Percentiles rank a stretch among this genome's conserved stretches.
Conservation (phyloP, 768 basidiomycete genomes). For the Rhodotorula paludigena region DNA sequence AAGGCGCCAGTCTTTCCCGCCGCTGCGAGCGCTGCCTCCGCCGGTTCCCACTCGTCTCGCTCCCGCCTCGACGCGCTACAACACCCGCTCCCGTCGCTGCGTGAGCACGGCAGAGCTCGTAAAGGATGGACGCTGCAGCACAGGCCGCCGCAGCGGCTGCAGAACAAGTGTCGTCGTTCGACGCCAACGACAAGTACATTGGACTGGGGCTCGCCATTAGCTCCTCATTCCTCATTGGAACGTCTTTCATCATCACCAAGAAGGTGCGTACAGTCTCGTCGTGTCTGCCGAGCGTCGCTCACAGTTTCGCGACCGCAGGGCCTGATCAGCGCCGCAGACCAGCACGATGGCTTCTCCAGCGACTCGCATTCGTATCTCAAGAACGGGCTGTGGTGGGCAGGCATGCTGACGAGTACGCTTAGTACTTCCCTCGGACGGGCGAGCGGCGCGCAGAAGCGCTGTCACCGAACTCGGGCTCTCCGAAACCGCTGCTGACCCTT, state of each 20-base stretch:
- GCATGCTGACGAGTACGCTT: constrained; percentile 77
- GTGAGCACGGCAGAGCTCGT: accelerated
- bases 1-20: no score
- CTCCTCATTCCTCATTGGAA: constrained; percentile 80
- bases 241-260: constrained; percentile 98
- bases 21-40: no score
- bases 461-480: no score
- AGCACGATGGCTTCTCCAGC: constrained; percentile 54
- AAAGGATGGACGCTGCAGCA: not conserved
- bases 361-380: constrained; percentile 79
- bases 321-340: constrained; percentile 72
- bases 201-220: constrained; percentile 83
- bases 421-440: constrained; percentile 54
- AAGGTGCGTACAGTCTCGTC: constrained; percentile 59
- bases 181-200: constrained; percentile 72
- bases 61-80: not conserved
- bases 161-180: constrained; percentile 1
- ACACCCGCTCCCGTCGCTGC: no score
- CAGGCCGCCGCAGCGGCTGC: not conserved
- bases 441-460: not conserved
- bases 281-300: not conserved
- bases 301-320: constrained; percentile 57
- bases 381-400: constrained; percentile 96
- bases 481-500: not conserved
- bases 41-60: not conserved